Evolutionary conservation across 2,329 filamentous ascomycete genomes (phyloP).

Genomic region (Seiridium cupressi): DNA sequence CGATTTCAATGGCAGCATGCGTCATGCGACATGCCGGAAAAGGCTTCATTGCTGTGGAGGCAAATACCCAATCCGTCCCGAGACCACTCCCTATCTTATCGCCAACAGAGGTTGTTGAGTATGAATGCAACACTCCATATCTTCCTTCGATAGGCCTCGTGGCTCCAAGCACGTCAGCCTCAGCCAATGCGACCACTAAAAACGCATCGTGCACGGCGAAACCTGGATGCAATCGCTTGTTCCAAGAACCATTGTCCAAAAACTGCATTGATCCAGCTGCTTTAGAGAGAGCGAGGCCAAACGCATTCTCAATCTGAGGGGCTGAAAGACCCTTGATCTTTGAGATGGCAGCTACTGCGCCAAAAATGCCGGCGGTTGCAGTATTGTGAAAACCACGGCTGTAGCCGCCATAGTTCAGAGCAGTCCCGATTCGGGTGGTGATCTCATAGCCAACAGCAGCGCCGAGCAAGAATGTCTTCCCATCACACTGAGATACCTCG

Average conservation of each 20-base stretch:
- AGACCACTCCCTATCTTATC: constrained; percentile 15
- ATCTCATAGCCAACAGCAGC: constrained; percentile 26
- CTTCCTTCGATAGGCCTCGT: constrained; percentile 20
- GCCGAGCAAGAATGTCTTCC: constrained; percentile 27
- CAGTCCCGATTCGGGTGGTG: constrained; percentile 22
- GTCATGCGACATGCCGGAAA: constrained; percentile 25
- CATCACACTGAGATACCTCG: constrained; percentile 25
- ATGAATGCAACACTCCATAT: constrained; percentile 20
- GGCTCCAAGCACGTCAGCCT: constrained; percentile 21
- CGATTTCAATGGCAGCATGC: constrained; percentile 25
- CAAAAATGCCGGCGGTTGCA: constrained; percentile 23
- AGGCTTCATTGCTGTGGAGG: constrained; percentile 22
- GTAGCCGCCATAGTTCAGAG: constrained; percentile 21
- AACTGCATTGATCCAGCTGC: constrained; percentile 27
- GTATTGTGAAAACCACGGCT: constrained; percentile 25
- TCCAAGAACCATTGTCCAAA: constrained; percentile 26
- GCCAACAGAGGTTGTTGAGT: constrained; percentile 13
- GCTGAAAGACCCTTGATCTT: constrained; percentile 18
- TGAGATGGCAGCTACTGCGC: constrained; percentile 22
- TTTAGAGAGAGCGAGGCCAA: constrained; percentile 23
- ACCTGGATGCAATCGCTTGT: constrained; percentile 25
- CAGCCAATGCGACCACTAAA: constrained; percentile 20
- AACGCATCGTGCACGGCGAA: constrained; percentile 27
- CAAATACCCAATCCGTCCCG: constrained; percentile 20
- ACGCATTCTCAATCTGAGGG: constrained; percentile 16